Conservation (phyloP, 768 basidiomycete species). For the Leccinellum rugosiceps region DNA sequence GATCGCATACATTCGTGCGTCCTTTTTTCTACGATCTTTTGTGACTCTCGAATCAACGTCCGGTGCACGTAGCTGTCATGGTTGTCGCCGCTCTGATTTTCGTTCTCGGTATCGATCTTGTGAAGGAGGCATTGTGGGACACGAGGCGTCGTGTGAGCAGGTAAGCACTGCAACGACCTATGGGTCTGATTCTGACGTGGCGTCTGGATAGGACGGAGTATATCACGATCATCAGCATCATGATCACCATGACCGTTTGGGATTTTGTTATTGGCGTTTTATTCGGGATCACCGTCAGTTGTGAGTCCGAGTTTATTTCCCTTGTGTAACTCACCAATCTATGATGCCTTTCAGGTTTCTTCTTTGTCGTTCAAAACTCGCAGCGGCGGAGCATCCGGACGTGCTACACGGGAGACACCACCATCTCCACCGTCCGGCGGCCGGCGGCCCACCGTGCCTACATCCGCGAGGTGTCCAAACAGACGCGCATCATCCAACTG, state of each 20-base stretch:
- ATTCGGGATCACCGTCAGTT: slow-evolving; percentile 89
- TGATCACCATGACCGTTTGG: slow-evolving; percentile 89
- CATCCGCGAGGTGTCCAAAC: slow-evolving; percentile 87
- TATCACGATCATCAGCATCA: slow-evolving; percentile 80
- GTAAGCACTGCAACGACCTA: slow-evolving; percentile 35
- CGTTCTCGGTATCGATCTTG: slow-evolving; percentile 89
- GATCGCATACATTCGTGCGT: slow-evolving; percentile 88
- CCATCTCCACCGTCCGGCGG: slow-evolving; percentile 87
- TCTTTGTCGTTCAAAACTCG: slow-evolving; percentile 97
- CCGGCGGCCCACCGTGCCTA: slow-evolving; percentile 86
- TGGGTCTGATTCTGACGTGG: slow-evolving; percentile 1
- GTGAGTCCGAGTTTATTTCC: slow-evolving; percentile 39
- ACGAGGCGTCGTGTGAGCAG: slow-evolving; percentile 83
- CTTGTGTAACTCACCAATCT: neutral
- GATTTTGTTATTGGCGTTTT: slow-evolving; percentile 94
- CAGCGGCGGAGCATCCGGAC: slow-evolving; percentile 80
- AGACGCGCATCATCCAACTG: slow-evolving; percentile 82
- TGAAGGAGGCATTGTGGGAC: slow-evolving; percentile 97
- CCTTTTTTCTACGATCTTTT: neutral
- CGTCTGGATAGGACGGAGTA: slow-evolving; percentile 58
- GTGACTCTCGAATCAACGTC: neutral
- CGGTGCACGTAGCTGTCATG: slow-evolving; percentile 63
- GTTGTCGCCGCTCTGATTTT: slow-evolving; percentile 91
- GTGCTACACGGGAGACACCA: slow-evolving; percentile 76
- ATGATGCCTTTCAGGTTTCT: slow-evolving; percentile 54